These are phyloP conservation scores for Dichomitus squalens DNA, from an alignment of 1,284 basidiomycete species.

Conservation along the genomic window DNA sequence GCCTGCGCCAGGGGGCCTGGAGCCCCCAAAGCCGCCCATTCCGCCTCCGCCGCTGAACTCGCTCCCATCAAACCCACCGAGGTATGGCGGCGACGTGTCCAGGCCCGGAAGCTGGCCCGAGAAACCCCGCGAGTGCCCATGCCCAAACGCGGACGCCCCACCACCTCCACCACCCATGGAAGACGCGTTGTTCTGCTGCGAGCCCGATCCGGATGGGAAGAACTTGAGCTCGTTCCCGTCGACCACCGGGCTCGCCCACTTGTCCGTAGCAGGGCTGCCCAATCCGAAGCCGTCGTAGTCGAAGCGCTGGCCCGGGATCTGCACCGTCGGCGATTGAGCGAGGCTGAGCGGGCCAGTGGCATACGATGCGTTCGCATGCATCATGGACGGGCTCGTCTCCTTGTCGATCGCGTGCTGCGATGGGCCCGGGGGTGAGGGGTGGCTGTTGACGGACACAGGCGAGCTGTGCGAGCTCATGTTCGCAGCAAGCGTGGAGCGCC, in stretches of 20 bases:
- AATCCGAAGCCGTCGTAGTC: slow-evolving; percentile 57
- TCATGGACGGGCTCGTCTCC: slow-evolving; percentile 31
- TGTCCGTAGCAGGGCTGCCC: slow-evolving; percentile 31
- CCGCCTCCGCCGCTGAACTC: slow-evolving; percentile 37
- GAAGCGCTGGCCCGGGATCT: slow-evolving; percentile 45
- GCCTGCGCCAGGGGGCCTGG: not conserved
- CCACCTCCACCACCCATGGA: not conserved
- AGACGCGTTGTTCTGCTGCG: slow-evolving; percentile 13
- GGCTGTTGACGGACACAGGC: slow-evolving; percentile 63
- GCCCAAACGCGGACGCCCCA: slow-evolving; percentile 5
- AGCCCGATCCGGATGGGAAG: slow-evolving; percentile 27
- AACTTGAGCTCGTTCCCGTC: slow-evolving; percentile 31
- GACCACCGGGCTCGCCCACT: slow-evolving; percentile 30
- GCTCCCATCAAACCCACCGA: slow-evolving; percentile 41
- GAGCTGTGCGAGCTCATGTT: slow-evolving; percentile 69
- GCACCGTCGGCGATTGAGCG: slow-evolving; percentile 31
- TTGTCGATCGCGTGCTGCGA: slow-evolving; percentile 32
- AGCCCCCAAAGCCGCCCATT: slow-evolving; percentile 36
- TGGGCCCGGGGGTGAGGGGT: slow-evolving; percentile 67
- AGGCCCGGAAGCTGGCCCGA: slow-evolving; percentile 44
- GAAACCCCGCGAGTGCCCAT: slow-evolving; percentile 21
- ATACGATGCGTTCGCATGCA: slow-evolving; percentile 18
- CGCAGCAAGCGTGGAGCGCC: slow-evolving; percentile 48
- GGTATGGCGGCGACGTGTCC: slow-evolving; percentile 45
- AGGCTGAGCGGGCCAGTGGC: slow-evolving; percentile 25